Percentiles rank a stretch among this genome's conserved stretches.
phyloP scores from a whole-genome alignment of 129 eudicot species.

The Flaveria ramosissima region DNA sequence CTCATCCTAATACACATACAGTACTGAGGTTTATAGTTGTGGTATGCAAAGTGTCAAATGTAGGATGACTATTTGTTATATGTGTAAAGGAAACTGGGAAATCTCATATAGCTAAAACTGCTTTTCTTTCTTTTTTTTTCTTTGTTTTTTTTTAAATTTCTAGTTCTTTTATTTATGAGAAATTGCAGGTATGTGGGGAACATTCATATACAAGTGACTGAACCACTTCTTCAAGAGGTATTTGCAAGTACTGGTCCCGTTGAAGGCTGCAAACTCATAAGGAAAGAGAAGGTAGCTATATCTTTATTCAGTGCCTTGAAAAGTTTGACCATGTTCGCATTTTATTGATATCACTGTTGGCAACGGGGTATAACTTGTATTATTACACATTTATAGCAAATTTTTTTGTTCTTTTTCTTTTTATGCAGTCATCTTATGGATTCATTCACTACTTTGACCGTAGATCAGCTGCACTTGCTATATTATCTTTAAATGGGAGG shows the following conservation, averaged over 20 bases:
- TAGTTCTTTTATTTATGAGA: slow-evolving; percentile 50
- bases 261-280: slow-evolving; percentile 84
- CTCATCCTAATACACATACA: slow-evolving; percentile 5
- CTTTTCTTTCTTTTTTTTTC: slow-evolving; percentile 7
- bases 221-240: slow-evolving; percentile 90
- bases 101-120: slow-evolving; percentile 7
- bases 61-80: slow-evolving; percentile 34
- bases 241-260: slow-evolving; percentile 83
- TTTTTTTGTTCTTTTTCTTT: background rate
- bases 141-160: slow-evolving; percentile 29
- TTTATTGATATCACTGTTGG: slow-evolving; percentile 10
- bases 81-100: slow-evolving; percentile 21
- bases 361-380: background rate
- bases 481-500: slow-evolving; percentile 80
- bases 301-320: background rate
- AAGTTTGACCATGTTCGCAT: background rate
- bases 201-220: slow-evolving; percentile 83
- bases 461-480: slow-evolving; percentile 92
- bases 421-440: slow-evolving; percentile 92
- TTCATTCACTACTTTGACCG: slow-evolving; percentile 89
- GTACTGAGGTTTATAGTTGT: slow-evolving; percentile 12
- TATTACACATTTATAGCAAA: slow-evolving; percentile 22
- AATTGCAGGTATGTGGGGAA: slow-evolving; percentile 91
- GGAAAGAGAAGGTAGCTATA: slow-evolving; percentile 77
- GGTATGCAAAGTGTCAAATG: slow-evolving; percentile 24